Percentiles rank a stretch among this genome's conserved stretches.
Evolutionary conservation across 495 filamentous ascomycete species (phyloP).

Genomic region (Rostrohypoxylon terebratum): DNA sequence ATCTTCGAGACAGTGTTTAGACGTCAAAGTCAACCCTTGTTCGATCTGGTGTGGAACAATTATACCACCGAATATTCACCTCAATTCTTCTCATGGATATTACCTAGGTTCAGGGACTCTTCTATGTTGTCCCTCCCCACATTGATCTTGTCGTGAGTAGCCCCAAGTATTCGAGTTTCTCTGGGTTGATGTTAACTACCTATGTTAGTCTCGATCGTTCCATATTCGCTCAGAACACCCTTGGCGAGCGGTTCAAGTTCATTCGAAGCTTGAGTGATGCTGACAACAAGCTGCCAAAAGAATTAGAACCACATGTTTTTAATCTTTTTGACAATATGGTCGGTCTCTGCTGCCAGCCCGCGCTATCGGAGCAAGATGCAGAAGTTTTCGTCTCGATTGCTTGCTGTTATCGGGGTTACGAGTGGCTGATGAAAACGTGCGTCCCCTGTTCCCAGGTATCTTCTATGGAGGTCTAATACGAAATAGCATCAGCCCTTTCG

Average conservation of each 20-base stretch:
- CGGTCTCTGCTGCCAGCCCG: constrained; percentile 1
- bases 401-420: constrained; percentile 4
- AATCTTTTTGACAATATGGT: constrained; percentile 16
- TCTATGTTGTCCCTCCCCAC: neutral
- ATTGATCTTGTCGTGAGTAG: constrained; percentile 19
- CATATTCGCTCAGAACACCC: constrained; percentile 5
- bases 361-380: constrained; percentile 21
- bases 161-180: neutral
- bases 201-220: constrained; percentile 16
- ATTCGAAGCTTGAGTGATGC: neutral
- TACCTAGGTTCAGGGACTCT: neutral
- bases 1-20: constrained; percentile 13
- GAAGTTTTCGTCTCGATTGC: constrained; percentile 27
- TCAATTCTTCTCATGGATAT: constrained; percentile 16
- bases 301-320: constrained; percentile 1
- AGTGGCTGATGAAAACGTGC: constrained; percentile 18
- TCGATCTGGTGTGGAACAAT: constrained; percentile 16
- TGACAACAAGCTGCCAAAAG: neutral
- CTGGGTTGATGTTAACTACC: neutral
- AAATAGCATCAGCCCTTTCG: constrained; percentile 12
- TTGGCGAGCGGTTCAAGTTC: constrained; percentile 15
- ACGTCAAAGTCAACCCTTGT: neutral
- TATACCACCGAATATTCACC: constrained; percentile 10
- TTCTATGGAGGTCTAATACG: constrained; percentile 4
- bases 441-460: neutral